phyloP scores from a whole-genome alignment of 2,329 filamentous ascomycete species.

The Fusarium oxysporum region DNA sequence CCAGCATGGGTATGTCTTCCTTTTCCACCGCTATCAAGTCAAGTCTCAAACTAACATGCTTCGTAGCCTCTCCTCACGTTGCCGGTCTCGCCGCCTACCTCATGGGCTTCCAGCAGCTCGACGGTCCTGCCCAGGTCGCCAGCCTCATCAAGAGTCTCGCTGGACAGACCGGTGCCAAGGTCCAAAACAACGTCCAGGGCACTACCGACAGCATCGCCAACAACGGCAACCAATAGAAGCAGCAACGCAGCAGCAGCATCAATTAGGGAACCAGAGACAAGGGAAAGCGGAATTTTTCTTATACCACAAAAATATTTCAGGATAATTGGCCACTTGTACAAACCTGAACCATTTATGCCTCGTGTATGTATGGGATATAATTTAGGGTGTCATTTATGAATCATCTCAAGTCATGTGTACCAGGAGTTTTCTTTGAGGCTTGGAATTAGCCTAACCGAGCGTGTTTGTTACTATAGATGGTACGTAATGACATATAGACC shows the following conservation, averaged over 20 bases:
- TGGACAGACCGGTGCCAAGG: constrained; percentile 56
- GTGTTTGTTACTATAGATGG: constrained; percentile 31
- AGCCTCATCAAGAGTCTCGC: constrained; percentile 67
- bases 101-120: constrained; percentile 66
- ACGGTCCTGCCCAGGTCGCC: constrained; percentile 51
- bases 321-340: constrained; percentile 41
- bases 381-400: constrained; percentile 31
- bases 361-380: constrained; percentile 42
- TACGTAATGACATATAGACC: constrained; percentile 29
- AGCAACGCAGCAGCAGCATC: constrained; percentile 10
- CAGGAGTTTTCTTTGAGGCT: constrained; percentile 20
- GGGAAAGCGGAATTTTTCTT: constrained; percentile 34
- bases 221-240: constrained; percentile 59
- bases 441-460: constrained; percentile 1
- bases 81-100: constrained; percentile 76
- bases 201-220: constrained; percentile 68
- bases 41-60: constrained; percentile 24
- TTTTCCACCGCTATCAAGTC: neutral
- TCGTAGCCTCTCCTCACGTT: constrained; percentile 70
- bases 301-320: constrained; percentile 33
- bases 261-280: constrained; percentile 12
- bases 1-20: constrained; percentile 63
- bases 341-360: constrained; percentile 34
- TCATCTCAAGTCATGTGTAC: constrained; percentile 15
- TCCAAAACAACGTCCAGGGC: constrained; percentile 54